Percentiles rank a stretch among this genome's conserved stretches.
Conservation (phyloP, 176 grass and related monocot genomes). For the Oryza officinalis region DNA sequence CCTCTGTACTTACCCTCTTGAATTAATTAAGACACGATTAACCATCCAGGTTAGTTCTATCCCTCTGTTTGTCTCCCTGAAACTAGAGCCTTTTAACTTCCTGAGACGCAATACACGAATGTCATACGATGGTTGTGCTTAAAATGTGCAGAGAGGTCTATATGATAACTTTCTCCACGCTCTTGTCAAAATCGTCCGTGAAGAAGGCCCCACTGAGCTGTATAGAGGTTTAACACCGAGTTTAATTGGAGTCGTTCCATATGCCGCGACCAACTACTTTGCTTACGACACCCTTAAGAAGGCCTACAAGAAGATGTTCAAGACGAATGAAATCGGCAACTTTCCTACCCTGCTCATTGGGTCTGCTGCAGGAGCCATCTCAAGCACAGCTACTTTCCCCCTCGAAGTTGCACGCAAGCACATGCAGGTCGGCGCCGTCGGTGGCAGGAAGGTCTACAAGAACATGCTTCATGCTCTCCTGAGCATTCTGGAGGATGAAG, state of each 20-base stretch:
- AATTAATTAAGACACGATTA: conserved; percentile 83
- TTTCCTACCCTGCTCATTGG: conserved; percentile 75
- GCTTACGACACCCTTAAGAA: conserved; percentile 87
- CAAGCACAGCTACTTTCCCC: conserved; percentile 79
- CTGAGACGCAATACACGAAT: background rate
- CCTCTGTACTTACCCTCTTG: conserved; percentile 88
- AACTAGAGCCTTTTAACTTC: background rate
- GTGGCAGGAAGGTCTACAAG: conserved; percentile 72
- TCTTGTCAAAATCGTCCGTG: conserved; percentile 62
- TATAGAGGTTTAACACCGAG: conserved; percentile 85
- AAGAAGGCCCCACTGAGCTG: conserved; percentile 77
- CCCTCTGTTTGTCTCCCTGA: background rate
- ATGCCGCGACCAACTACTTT: conserved; percentile 86
- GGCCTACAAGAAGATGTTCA: conserved; percentile 69
- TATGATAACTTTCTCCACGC: conserved; percentile 78
- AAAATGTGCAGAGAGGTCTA: conserved; percentile 68
- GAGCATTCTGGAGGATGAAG: conserved; percentile 83
- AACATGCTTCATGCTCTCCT: conserved; percentile 90
- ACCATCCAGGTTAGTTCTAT: conserved; percentile 77
- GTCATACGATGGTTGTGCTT: conserved; percentile 13
- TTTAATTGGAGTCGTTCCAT: conserved; percentile 86
- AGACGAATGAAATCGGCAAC: conserved; percentile 56
- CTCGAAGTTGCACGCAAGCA: conserved; percentile 89
- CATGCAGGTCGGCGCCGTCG: conserved; percentile 84
- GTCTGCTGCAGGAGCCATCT: conserved; percentile 76